Percentiles rank a stretch among this genome's conserved stretches.
Evolutionary conservation across 495 filamentous ascomycete species (phyloP).

Genomic region (Tuber indicum): DNA sequence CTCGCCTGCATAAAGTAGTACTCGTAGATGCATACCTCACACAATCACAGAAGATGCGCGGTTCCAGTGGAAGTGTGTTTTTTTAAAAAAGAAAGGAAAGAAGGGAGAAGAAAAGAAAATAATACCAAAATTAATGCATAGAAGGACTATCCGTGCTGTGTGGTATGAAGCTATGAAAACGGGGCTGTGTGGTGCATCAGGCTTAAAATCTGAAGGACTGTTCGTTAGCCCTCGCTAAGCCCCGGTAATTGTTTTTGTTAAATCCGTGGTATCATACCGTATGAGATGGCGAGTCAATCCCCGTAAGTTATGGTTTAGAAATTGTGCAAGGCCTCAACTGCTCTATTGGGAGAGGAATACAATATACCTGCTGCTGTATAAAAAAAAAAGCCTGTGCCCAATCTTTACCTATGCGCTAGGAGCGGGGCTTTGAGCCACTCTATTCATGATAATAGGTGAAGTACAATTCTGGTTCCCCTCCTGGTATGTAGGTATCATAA

Average conservation of each 20-base stretch:
- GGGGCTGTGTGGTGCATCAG: not conserved
- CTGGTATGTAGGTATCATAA: too few species aligned
- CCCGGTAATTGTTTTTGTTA: not conserved
- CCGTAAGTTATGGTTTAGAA: too few species aligned
- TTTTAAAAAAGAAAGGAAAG: not conserved
- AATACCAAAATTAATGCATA: not conserved
- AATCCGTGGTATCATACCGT: too few species aligned
- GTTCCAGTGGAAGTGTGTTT: not conserved
- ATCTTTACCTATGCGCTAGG: too few species aligned
- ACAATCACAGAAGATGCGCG: not conserved
- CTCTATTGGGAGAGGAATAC: too few species aligned
- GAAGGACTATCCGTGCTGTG: not conserved
- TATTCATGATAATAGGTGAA: too few species aligned
- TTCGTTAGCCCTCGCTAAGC: not conserved
- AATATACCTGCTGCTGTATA: too few species aligned
- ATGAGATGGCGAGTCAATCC: too few species aligned
- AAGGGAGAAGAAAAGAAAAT: not conserved
- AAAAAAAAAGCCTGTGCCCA: too few species aligned
- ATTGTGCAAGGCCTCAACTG: too few species aligned
- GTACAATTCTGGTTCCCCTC: too few species aligned
- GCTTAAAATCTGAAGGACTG: not conserved
- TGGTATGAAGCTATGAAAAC: not conserved
- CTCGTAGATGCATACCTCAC: not conserved
- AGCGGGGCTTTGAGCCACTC: too few species aligned
- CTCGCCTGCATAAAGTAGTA: not conserved